Evolutionary conservation across 495 filamentous ascomycete species (phyloP).

Genomic region (Lasiosphaeris hirsuta): DNA sequence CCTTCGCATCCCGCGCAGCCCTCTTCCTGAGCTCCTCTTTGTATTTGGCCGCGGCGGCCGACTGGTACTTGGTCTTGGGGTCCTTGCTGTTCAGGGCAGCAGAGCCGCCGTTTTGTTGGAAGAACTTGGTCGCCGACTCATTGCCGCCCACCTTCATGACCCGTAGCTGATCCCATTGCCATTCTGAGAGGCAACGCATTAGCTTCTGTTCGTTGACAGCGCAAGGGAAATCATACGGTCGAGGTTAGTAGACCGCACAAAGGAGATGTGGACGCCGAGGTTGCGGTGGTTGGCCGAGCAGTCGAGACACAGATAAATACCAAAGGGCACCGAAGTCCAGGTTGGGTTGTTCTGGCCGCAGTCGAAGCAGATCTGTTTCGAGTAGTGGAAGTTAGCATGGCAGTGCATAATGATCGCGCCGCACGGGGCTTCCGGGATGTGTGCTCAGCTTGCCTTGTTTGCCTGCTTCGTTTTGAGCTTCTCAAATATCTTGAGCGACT

Average conservation of each 20-base stretch:
- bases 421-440: background rate
- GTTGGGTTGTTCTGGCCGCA: slow-evolving; percentile 95
- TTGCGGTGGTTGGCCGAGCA: slow-evolving; percentile 92
- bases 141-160: slow-evolving; percentile 99
- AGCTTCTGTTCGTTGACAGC: background rate
- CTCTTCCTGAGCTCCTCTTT: slow-evolving; percentile 90
- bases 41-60: slow-evolving; percentile 84
- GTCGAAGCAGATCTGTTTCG: slow-evolving; percentile 84
- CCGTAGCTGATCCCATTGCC: slow-evolving; percentile 98
- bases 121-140: slow-evolving; percentile 96
- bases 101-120: slow-evolving; percentile 90
- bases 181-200: slow-evolving; percentile 57
- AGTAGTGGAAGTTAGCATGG: slow-evolving; percentile 3
- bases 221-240: slow-evolving; percentile 67
- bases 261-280: slow-evolving; percentile 91
- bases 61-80: slow-evolving; percentile 93
- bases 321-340: slow-evolving; percentile 95
- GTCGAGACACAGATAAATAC: slow-evolving; percentile 96
- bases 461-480: slow-evolving; percentile 90
- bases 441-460: slow-evolving; percentile 69
- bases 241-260: slow-evolving; percentile 96
- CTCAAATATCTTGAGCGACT: slow-evolving; percentile 97
- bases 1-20: slow-evolving; percentile 72
- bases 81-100: slow-evolving; percentile 95
- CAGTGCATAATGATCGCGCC: background rate